phyloP scores from a whole-genome alignment of 2,329 filamentous ascomycete genomes.

The Aureobasidium sp. region DNA sequence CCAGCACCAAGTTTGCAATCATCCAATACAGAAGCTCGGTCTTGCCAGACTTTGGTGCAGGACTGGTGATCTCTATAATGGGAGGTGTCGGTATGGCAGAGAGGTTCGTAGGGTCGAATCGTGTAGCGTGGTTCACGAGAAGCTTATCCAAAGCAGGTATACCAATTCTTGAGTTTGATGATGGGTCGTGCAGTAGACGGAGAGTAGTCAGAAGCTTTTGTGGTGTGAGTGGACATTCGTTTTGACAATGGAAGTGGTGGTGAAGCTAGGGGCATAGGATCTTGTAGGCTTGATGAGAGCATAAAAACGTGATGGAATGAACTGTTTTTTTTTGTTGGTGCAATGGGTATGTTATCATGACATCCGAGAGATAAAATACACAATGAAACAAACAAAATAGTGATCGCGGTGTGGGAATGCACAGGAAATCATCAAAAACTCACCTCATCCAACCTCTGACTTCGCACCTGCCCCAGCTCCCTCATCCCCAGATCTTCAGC shows the following conservation, averaged over 20 bases:
- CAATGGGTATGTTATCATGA: neutral
- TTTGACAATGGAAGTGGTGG: neutral
- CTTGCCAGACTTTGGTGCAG: slow-evolving; percentile 48
- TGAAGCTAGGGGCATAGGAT: neutral
- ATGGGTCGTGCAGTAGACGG: slow-evolving; percentile 10
- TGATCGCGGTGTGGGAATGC: neutral
- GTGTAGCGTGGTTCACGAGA: slow-evolving; percentile 19
- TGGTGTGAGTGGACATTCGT: neutral
- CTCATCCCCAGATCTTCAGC: slow-evolving; percentile 45
- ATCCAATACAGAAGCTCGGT: slow-evolving; percentile 54
- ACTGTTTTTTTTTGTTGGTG: neutral
- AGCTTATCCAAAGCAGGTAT: slow-evolving; percentile 42
- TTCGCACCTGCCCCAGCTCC: slow-evolving; percentile 46
- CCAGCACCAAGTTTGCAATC: slow-evolving; percentile 43
- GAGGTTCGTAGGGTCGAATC: slow-evolving; percentile 13
- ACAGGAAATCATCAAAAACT: slow-evolving; percentile 18
- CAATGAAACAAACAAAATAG: neutral
- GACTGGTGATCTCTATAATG: slow-evolving; percentile 49
- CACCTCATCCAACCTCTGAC: slow-evolving; percentile 47
- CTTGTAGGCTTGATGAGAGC: neutral
- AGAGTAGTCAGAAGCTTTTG: slow-evolving; percentile 7
- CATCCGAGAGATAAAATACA: neutral
- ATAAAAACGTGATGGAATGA: neutral
- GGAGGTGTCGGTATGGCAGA: slow-evolving; percentile 25
- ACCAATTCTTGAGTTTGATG: slow-evolving; percentile 32